Base-by-base conservation (phyloP, 2,329 filamentous ascomycete genomes). In the Metarhizium humberi region DNA sequence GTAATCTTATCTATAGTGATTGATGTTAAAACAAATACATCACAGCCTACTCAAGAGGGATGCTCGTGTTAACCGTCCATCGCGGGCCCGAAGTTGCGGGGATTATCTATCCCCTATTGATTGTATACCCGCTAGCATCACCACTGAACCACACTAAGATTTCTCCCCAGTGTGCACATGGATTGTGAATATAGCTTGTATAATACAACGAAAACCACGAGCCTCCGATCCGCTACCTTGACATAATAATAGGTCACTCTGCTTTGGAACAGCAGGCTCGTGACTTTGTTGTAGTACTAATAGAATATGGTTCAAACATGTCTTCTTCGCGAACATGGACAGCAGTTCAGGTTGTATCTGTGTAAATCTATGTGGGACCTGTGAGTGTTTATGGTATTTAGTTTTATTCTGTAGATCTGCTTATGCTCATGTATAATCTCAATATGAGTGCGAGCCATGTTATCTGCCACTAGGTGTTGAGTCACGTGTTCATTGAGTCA, bases 21-120 rank as follows among this genome's bases (percentile, higher is more conserved):
- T 68, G 90, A 95, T 74, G 90, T 95, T 63, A 94, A 92, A 74
- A 92, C 91, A 67, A 90, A 84, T 72, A 82, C 82, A 55, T 79
- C 82, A 63, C 81, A 84, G 57, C 75, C 83, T 60, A 80, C 78
- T 67, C 88, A 92, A 71, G 87, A 91, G 58, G 84, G 86, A 56
- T 92, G 88, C 70, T 66, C 71, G 58, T 74, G 70, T 62, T 74
- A 66, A 67, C 52, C 10, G 3, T 16, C 38, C 5, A 7, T 47
- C 32, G 42, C n/a, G n/a, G n/a, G 16, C 7, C 42, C 16, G 42
- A 20, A 25, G n/a, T 6, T 10, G 18, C 10, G 45, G 45, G 14
- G 45, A 30, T 14, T 4, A 10, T 11, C 42, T 4, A 10, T 11
- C 42, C 6, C 42, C n/a, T 48, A 48, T 29, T 7, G 11, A 20